A percentile compares a stretch with the other conserved stretches of the same genome.
These are phyloP conservation scores for Diaporthe velutina DNA, from an alignment of 2,329 filamentous ascomycete species.

Conservation along the genomic window DNA sequence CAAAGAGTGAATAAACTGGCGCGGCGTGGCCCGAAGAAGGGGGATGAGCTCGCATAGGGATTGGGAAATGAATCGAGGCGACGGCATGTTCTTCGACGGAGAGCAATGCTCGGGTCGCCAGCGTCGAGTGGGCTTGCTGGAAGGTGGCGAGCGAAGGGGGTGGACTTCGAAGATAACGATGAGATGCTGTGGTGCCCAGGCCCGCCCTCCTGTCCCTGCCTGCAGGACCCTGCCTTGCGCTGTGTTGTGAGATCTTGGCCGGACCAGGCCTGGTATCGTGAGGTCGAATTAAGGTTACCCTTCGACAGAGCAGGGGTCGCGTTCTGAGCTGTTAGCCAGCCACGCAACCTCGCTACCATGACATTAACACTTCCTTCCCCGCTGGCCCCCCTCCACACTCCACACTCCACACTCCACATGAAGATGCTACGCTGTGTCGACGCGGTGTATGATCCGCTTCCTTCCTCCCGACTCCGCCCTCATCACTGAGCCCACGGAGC, in stretches of 20 bases:
- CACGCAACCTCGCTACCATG: background rate
- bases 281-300: constrained; percentile 31
- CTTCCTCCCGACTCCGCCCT: constrained; percentile 2
- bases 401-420: constrained; percentile 1
- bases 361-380: constrained; percentile 16
- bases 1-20: background rate
- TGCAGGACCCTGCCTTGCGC: background rate
- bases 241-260: background rate
- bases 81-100: background rate
- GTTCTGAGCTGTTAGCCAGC: constrained; percentile 17
- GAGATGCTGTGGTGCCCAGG: background rate
- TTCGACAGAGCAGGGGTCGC: background rate
- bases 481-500: background rate
- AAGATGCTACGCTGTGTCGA: background rate
- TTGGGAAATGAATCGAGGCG: background rate
- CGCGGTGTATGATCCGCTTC: background rate
- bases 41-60: background rate
- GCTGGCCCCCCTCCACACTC: background rate
- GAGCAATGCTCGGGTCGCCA: background rate
- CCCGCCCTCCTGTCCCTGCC: background rate
- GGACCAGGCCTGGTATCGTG: background rate
- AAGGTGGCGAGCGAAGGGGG: background rate
- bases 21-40: background rate
- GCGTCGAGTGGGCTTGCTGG: background rate
- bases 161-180: background rate